Evolutionary conservation across 805 yeast genomes (phyloP).

Genomic region (Saccharomycopsis sp.): DNA sequence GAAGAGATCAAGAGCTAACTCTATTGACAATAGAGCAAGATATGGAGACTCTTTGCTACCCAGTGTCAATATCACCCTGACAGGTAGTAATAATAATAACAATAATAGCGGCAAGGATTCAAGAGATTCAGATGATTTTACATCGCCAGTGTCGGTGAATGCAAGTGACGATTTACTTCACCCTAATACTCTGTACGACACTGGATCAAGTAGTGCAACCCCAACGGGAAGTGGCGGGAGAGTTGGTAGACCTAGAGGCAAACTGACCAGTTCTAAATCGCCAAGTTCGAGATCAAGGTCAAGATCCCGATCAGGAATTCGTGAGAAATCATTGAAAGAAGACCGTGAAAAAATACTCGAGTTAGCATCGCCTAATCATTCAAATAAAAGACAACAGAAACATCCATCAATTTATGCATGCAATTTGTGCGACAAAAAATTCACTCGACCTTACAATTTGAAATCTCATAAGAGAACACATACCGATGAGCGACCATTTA

Average conservation of each 20-base stretch:
- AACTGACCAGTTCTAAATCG: slow-evolving; percentile 11
- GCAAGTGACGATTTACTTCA: slow-evolving; percentile 23
- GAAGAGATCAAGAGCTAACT: slow-evolving; percentile 28
- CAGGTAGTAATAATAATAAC: slow-evolving; percentile 21
- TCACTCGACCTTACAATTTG: slow-evolving; percentile 88
- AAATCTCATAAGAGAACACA: slow-evolving; percentile 90
- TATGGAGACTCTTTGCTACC: slow-evolving; percentile 22
- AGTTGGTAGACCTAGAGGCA: slow-evolving; percentile 27
- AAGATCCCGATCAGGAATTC: slow-evolving; percentile 29
- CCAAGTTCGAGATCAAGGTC: slow-evolving; percentile 27
- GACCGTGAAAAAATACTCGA: slow-evolving; percentile 51
- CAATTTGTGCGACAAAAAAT: slow-evolving; percentile 74
- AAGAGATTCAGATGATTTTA: slow-evolving; percentile 21
- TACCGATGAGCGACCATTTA: slow-evolving; percentile 74
- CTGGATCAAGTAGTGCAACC: too few relatives aligned
- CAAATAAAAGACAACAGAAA: slow-evolving; percentile 53
- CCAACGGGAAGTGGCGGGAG: slow-evolving; percentile 37
- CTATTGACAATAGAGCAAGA: slow-evolving; percentile 23
- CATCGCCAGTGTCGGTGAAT: slow-evolving; percentile 34
- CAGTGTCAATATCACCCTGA: slow-evolving; percentile 13
- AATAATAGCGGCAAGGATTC: slow-evolving; percentile 4
- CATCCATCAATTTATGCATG: slow-evolving; percentile 75
- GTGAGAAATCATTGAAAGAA: slow-evolving; percentile 13
- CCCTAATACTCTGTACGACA: slow-evolving; percentile 31
- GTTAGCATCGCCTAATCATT: slow-evolving; percentile 51